A percentile compares a stretch with the other conserved stretches of the same genome.
These are phyloP conservation scores for Sisymbrium altissimum DNA, from an alignment of 345 rosid species.

Conservation along the genomic window DNA sequence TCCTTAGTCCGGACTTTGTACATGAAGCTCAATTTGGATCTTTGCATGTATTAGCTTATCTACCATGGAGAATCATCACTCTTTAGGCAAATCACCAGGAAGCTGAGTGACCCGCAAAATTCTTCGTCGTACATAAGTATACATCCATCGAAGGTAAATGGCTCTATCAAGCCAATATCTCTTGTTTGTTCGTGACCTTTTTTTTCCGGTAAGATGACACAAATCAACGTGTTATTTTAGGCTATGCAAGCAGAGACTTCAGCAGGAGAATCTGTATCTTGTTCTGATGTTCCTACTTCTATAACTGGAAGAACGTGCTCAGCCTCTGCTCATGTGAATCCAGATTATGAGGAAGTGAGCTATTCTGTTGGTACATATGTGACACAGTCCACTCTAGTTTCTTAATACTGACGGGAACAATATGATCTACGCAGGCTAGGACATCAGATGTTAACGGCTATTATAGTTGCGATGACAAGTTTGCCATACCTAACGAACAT, in stretches of 20 bases:
- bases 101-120: constrained; percentile 39
- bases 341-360: constrained; percentile 70
- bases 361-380: constrained; percentile 10
- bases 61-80: constrained; percentile 54
- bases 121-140: constrained; percentile 48
- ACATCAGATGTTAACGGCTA: constrained; percentile 52
- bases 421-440: constrained; percentile 46
- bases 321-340: constrained; percentile 40
- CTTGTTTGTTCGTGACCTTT: not conserved
- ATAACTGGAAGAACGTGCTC: constrained; percentile 41
- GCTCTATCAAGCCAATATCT: not conserved
- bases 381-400: not conserved
- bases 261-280: constrained; percentile 58
- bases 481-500: constrained; percentile 37
- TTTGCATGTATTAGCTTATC: constrained; percentile 51
- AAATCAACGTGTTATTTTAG: constrained; percentile 36
- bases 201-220: constrained; percentile 13
- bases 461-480: constrained; percentile 69
- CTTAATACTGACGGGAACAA: not conserved
- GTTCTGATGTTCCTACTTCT: constrained; percentile 55
- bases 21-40: constrained; percentile 11
- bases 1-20: too few species aligned
- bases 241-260: constrained; percentile 49
- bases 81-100: constrained; percentile 58
- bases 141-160: constrained; percentile 51